Base-by-base conservation (phyloP, 441 rosid genomes). In the Mallotus japonicus region DNA sequence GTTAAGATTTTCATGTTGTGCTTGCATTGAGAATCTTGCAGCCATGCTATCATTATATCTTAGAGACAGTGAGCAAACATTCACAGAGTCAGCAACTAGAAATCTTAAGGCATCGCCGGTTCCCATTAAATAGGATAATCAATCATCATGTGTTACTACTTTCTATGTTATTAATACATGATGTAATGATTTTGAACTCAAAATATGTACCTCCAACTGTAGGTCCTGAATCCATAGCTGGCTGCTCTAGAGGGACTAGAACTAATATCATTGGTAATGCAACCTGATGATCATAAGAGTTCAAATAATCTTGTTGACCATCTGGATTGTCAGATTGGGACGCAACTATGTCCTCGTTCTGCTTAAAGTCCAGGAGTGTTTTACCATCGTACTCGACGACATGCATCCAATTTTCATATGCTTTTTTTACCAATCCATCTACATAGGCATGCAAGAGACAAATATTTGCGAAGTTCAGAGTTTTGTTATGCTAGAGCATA, bases 341-440 rank as follows among this genome's bases (percentile, higher is more conserved):
- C 42, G 81, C 61, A 75, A 46, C 82, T 9, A 68, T 42, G 75
- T 82, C 79, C 75, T 81, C 80, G 63, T 72, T 81, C 81, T 89
- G 89, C 77, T 84, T 81, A 69, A 82, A 80, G 77, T 80, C 87
- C 76, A 85, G 73, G 28, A 88, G 84, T 50, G 97, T 90, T 73
- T 93, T 88, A 77, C 93, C 88, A 76, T 96, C 99, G 79, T 92
- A 96, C 85, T 93, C 99, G 71, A 93, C 74, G 17, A 93, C 98
- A 66, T 89, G 93, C 76, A 80, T 83, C 99, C 99, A 96, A 57
- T 96, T 89, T 16, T 96, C 98, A 82, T 93, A 96, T 0, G 98
- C 99, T 73, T 87, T 87, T 82, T 87, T 92, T 81, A 93, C 97
- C 79, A 96, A 82, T 57, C 83, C 79, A 73, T 96, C 99, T n/a